Percentiles rank a stretch among this genome's conserved stretches.
Evolutionary conservation across 176 grass and related monocot species (phyloP).

Genomic region (Rhipidocladum racemiflorum): DNA sequence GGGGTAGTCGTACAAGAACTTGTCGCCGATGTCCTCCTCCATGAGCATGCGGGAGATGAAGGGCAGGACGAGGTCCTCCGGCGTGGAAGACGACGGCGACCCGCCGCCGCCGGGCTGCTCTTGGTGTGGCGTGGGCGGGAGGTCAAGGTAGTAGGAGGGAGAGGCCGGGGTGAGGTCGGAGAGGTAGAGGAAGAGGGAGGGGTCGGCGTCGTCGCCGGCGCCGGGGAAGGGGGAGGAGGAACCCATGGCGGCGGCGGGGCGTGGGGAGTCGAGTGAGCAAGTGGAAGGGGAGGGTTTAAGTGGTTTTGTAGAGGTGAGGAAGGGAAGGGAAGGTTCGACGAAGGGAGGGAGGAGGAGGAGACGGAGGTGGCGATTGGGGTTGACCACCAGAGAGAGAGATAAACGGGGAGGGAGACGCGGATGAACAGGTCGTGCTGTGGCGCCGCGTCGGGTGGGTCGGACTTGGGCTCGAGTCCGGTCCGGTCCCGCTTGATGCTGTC

Average conservation of each 20-base stretch:
- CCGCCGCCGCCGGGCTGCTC: not conserved
- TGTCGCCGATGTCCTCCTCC: slow-evolving; percentile 68
- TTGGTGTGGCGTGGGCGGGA: slow-evolving; percentile 31
- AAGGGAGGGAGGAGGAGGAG: not conserved
- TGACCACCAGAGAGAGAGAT: not conserved
- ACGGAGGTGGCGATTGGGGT: not conserved
- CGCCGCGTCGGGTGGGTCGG: no score
- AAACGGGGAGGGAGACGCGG: no score
- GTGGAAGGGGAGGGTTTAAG: not conserved
- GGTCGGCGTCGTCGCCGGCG: not conserved
- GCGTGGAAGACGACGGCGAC: not conserved
- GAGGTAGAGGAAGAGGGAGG: slow-evolving; percentile 31
- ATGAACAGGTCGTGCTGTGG: not conserved
- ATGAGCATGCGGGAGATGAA: slow-evolving; percentile 69
- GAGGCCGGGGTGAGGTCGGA: slow-evolving; percentile 41
- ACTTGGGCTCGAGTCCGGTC: no score
- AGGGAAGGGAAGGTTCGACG: no score
- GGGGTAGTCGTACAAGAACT: slow-evolving; percentile 61
- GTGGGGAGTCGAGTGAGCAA: not conserved
- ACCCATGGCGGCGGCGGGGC: slow-evolving; percentile 36
- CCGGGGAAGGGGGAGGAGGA: slow-evolving; percentile 27
- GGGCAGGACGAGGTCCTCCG: slow-evolving; percentile 55
- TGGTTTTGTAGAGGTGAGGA: slow-evolving; percentile 38
- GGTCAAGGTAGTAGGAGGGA: slow-evolving; percentile 46
- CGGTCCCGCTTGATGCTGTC: no score